A percentile compares a stretch with the other conserved stretches of the same genome.
phyloP scores from a whole-genome alignment of 805 yeast species.

The Candida coleopterorum region DNA sequence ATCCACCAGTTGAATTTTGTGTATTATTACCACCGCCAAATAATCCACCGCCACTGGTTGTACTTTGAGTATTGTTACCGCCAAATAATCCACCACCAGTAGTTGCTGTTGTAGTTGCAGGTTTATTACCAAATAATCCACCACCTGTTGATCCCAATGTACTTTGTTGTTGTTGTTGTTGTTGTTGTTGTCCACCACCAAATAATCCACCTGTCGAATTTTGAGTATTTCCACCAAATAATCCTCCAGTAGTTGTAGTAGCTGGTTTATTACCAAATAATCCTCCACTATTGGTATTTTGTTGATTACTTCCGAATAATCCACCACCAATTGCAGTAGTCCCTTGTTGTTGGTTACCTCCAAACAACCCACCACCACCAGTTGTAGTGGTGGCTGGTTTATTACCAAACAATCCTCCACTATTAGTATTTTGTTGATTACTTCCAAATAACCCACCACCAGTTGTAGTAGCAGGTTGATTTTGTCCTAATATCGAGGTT shows the following conservation, averaged over 20 bases:
- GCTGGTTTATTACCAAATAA: conserved; percentile 19
- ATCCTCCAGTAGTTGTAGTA: conserved; percentile 20
- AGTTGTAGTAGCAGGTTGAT: conserved; percentile 10
- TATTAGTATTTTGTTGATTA: conserved; percentile 10
- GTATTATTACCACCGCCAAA: conserved; percentile 14
- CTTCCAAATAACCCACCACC: conserved; percentile 24
- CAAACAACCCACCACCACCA: conserved; percentile 27
- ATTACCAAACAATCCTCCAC: conserved; percentile 31
- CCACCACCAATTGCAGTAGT: conserved; percentile 39
- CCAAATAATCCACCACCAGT: conserved; percentile 13
- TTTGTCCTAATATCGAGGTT: conserved; percentile 5
- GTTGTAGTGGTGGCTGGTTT: conserved; percentile 15
- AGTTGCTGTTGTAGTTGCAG: conserved; percentile 9
- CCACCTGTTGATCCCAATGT: conserved; percentile 15
- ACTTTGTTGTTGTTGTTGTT: neutral
- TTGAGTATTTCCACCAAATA: conserved; percentile 27
- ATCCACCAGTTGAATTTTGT: conserved; percentile 20
- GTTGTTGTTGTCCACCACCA: conserved; percentile 10
- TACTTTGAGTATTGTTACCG: conserved; percentile 17
- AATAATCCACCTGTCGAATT: conserved; percentile 30
- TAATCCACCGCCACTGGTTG: conserved; percentile 21
- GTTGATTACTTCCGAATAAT: conserved; percentile 34
- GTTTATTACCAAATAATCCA: conserved; percentile 19
- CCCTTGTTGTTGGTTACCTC: conserved; percentile 26
- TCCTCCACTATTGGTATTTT: conserved; percentile 14